Evolutionary conservation across 805 yeast species (phyloP).

Genomic region (Starmerella apicola): DNA sequence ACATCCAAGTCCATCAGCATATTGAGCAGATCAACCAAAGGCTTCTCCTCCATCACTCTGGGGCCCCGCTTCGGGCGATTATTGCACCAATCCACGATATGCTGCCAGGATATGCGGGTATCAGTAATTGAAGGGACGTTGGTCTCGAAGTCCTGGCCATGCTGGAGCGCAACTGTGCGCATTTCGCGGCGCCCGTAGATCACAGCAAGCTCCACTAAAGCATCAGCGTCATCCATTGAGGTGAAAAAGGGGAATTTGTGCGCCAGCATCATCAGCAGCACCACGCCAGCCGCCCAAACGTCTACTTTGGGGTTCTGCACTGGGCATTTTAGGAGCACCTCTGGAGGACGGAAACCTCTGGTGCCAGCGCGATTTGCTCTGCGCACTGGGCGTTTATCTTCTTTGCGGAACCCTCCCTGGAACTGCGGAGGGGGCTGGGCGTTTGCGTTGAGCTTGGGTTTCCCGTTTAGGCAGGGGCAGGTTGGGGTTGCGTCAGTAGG

Average conservation of each 20-base stretch:
- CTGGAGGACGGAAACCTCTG: constrained; percentile 90
- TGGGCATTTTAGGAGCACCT: constrained; percentile 74
- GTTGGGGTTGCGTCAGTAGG: neutral
- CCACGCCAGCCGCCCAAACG: constrained; percentile 88
- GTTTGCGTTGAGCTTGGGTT: constrained; percentile 13
- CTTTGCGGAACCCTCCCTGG: constrained; percentile 66
- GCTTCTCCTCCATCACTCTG: constrained; percentile 13
- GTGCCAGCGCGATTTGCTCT: constrained; percentile 97
- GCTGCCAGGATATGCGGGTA: constrained; percentile 30
- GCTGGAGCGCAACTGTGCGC: constrained; percentile 66
- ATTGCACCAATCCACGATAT: constrained; percentile 31
- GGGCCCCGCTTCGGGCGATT: constrained; percentile 5
- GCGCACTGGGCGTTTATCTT: constrained; percentile 76
- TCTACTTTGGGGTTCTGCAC: constrained; percentile 74
- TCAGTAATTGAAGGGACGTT: constrained; percentile 41
- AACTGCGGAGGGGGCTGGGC: constrained; percentile 18
- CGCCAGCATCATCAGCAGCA: constrained; percentile 61
- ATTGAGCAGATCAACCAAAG: constrained; percentile 28
- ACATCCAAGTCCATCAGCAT: constrained; percentile 63
- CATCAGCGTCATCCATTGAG: constrained; percentile 87
- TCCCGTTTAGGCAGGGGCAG: too few species aligned
- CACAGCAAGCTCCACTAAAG: constrained; percentile 68
- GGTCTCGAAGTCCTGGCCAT: constrained; percentile 78
- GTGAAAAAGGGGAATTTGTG: constrained; percentile 87
- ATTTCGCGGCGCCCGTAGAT: constrained; percentile 66